phyloP scores from a whole-genome alignment of 495 filamentous ascomycete species.

The Xylaria scruposa region DNA sequence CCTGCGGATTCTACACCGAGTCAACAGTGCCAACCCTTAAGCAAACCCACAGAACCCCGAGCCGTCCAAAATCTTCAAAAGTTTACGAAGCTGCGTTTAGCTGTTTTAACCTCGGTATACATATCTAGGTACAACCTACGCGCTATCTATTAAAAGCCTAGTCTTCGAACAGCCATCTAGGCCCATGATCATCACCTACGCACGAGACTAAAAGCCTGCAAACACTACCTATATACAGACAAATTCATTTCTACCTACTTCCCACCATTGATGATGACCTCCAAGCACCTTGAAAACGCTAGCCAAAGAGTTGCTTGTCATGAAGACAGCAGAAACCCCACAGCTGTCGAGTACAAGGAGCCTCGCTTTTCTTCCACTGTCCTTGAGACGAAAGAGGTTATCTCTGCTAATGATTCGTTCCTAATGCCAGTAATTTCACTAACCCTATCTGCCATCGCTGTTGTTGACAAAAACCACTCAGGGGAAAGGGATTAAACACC shows the following conservation, averaged over 20 bases:
- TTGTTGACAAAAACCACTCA: not conserved
- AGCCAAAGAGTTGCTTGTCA: not conserved
- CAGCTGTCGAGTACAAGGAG: not conserved
- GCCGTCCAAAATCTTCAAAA: not conserved
- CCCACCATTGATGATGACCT: conserved; percentile 10
- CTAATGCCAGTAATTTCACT: not conserved
- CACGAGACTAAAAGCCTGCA: not conserved
- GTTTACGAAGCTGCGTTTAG: not conserved
- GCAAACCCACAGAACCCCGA: not conserved
- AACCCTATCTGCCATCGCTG: not conserved
- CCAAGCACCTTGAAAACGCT: conserved; percentile 25
- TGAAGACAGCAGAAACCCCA: not conserved
- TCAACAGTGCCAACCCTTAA: not conserved
- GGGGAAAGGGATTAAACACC: not conserved
- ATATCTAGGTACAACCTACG: not conserved
- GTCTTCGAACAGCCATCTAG: not conserved
- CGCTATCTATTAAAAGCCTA: not conserved
- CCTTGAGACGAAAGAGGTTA: not conserved
- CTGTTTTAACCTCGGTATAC: not conserved
- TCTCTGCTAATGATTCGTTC: not conserved
- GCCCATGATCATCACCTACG: not conserved
- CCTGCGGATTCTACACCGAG: not conserved
- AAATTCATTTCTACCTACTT: not conserved
- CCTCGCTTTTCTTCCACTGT: not conserved
- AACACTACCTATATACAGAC: not conserved